A percentile compares a stretch with the other conserved stretches of the same genome.
Evolutionary conservation across 805 yeast species (phyloP).

Genomic region (Kluyveromyces aestuarii): DNA sequence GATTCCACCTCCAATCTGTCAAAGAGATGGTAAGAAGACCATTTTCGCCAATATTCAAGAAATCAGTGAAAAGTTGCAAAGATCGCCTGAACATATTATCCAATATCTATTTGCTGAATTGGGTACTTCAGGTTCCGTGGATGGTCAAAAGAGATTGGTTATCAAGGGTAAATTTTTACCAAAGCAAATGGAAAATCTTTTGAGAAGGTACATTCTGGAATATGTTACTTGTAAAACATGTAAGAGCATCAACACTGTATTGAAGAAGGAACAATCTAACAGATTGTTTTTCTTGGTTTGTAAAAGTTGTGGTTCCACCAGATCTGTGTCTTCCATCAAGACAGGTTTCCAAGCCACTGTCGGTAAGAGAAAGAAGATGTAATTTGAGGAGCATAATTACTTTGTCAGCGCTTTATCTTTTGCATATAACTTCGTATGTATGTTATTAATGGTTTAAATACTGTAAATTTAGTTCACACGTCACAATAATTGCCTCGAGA

Average conservation of each 20-base stretch:
- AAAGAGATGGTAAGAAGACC: constrained; percentile 98
- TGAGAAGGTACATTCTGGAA: constrained; percentile 93
- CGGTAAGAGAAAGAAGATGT: constrained; percentile 74
- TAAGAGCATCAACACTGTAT: constrained; percentile 92
- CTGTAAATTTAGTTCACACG: constrained; percentile 1
- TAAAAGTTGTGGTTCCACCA: constrained; percentile 94
- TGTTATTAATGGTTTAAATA: not conserved
- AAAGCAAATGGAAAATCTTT: constrained; percentile 91
- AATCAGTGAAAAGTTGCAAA: constrained; percentile 85
- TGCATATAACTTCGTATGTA: not conserved
- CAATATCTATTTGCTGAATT: constrained; percentile 95
- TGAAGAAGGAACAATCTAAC: constrained; percentile 91
- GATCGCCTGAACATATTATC: constrained; percentile 94
- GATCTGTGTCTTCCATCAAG: constrained; percentile 95
- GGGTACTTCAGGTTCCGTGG: constrained; percentile 99
- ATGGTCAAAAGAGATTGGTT: constrained; percentile 93
- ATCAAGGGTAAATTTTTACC: constrained; percentile 98
- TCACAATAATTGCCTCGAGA: not conserved
- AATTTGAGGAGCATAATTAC: constrained; percentile 6
- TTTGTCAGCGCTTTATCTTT: not conserved
- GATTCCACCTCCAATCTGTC: constrained; percentile 95
- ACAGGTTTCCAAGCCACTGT: constrained; percentile 99
- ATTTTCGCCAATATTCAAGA: constrained; percentile 93
- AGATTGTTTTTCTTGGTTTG: constrained; percentile 96
- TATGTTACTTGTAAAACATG: constrained; percentile 99